phyloP scores from a whole-genome alignment of 371 early-diverging fungal genomes.

The Amoeboaphelidium protococcarum region DNA sequence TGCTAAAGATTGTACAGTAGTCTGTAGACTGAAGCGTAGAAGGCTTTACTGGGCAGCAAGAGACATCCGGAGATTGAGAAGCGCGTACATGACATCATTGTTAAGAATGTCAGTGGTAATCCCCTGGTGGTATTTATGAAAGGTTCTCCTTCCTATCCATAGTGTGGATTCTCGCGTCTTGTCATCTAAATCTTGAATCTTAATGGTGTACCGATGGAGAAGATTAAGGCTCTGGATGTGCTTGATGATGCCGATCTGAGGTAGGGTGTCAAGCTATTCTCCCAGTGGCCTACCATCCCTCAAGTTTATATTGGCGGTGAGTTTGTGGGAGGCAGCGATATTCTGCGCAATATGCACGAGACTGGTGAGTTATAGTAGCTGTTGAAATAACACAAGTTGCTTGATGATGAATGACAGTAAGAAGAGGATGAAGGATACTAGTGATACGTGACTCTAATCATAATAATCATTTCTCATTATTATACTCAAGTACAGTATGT shows the following conservation, averaged over 20 bases:
- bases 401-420: too few relatives aligned
- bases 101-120: background rate
- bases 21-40: too few relatives aligned
- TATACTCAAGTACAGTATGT: too few relatives aligned
- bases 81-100: background rate
- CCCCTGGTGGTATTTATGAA: conserved; percentile 52
- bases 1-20: too few relatives aligned
- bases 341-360: conserved; percentile 69
- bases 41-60: too few relatives aligned
- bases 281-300: conserved; percentile 91
- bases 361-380: conserved; percentile 62
- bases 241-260: conserved; percentile 68
- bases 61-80: background rate
- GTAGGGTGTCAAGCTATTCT: conserved; percentile 74
- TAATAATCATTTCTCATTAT: too few relatives aligned
- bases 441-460: too few relatives aligned
- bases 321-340: conserved; percentile 93
- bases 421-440: too few relatives aligned
- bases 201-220: conserved; percentile 46
- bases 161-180: conserved; percentile 81
- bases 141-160: conserved; percentile 64
- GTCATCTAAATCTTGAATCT: conserved; percentile 63
- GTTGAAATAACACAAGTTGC: too few relatives aligned
- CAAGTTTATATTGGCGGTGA: conserved; percentile 90
- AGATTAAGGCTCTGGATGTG: conserved; percentile 54